A percentile compares a stretch with the other conserved stretches of the same genome.
Evolutionary conservation across 1,139 yeast species (phyloP).

Genomic region (Sugiyamaella xylanicola): DNA sequence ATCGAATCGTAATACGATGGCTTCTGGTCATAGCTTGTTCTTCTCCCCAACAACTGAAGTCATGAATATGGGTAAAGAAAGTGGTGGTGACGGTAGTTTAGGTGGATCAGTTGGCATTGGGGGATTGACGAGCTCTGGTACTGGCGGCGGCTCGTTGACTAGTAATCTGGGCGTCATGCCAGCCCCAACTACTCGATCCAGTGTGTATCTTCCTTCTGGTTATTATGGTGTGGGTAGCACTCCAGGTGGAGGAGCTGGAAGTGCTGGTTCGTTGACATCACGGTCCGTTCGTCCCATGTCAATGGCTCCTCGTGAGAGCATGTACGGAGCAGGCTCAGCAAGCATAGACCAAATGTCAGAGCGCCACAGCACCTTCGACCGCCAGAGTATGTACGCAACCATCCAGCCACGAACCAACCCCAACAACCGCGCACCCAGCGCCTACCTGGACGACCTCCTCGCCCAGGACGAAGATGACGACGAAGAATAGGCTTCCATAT

Average conservation of each 20-base stretch:
- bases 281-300: constrained; percentile 30
- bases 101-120: constrained; percentile 19
- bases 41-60: constrained; percentile 82
- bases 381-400: constrained; percentile 8
- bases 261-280: constrained; percentile 32
- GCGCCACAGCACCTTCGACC: constrained; percentile 11
- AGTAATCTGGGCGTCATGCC: constrained; percentile 29
- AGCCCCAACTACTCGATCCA: constrained; percentile 30
- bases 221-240: constrained; percentile 36
- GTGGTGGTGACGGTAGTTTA: constrained; percentile 28
- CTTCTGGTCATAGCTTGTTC: constrained; percentile 47
- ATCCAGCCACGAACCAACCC: constrained; percentile 14
- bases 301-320: constrained; percentile 26
- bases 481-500: not conserved
- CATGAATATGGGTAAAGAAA: constrained; percentile 47
- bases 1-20: constrained; percentile 18
- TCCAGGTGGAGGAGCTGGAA: constrained; percentile 22
- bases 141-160: constrained; percentile 25
- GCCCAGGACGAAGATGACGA: constrained; percentile 32
- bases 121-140: constrained; percentile 16
- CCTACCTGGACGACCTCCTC: constrained; percentile 44
- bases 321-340: constrained; percentile 20
- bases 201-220: constrained; percentile 44
- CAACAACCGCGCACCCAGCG: constrained; percentile 43
- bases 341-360: constrained; percentile 19